Evolutionary conservation across 306 rosid species (phyloP).

Genomic region (Ormosia emarginata): DNA sequence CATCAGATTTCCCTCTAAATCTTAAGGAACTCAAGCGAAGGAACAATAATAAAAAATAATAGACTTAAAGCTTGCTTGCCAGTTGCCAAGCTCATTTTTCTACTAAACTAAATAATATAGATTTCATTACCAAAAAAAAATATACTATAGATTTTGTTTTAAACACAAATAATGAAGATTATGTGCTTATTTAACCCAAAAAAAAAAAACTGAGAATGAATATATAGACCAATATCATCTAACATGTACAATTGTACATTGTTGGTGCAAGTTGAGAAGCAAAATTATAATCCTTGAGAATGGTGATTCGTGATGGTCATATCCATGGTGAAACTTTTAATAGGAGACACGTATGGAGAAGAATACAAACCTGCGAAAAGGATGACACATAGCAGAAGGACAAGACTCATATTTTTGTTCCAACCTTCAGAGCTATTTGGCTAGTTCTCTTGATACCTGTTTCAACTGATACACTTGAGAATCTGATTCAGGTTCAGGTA

Average conservation of each 20-base stretch:
- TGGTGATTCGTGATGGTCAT: neutral
- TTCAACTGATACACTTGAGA: neutral
- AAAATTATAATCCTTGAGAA: neutral
- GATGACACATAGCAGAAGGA: slow-evolving; percentile 5
- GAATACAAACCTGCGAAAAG: slow-evolving; percentile 12
- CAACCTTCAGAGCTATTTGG: neutral
- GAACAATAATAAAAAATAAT: too few relatives aligned
- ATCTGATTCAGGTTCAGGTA: too few relatives aligned
- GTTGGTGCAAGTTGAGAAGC: neutral
- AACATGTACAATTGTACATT: too few relatives aligned
- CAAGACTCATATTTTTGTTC: slow-evolving; percentile 10
- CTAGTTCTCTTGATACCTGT: neutral
- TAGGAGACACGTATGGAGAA: neutral
- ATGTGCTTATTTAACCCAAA: too few relatives aligned
- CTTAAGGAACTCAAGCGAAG: neutral
- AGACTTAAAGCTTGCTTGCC: too few relatives aligned
- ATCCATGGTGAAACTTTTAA: neutral
- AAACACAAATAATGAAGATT: too few relatives aligned
- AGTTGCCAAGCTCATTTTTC: too few relatives aligned
- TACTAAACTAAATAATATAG: too few relatives aligned
- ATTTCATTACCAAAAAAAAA: too few relatives aligned
- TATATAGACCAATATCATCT: too few relatives aligned
- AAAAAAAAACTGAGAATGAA: too few relatives aligned
- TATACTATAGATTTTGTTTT: too few relatives aligned
- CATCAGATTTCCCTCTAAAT: neutral